Evolutionary conservation across 2,329 filamentous ascomycete species (phyloP), one percentile per base, ranked within the genome.

Genomic region (Paramyrothecium sp.): DNA sequence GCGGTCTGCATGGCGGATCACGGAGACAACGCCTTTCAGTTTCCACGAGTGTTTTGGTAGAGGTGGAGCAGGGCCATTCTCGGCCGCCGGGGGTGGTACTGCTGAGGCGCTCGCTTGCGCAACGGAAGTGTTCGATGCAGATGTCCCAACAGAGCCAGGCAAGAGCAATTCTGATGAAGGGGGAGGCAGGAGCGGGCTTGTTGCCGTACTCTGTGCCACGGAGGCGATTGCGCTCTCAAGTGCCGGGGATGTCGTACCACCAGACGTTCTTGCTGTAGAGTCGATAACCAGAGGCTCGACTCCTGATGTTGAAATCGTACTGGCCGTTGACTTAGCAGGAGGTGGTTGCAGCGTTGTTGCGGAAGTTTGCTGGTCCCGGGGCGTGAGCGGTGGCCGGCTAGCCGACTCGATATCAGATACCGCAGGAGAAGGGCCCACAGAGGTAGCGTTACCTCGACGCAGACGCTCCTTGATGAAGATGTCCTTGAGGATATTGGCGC

Each of bases 11-110:
- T 99, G 95, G 26, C 95, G 87, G 63, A 99, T 92, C 17, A 99
- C 95, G 2, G 93, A 94, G 1, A 99, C 94, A 76, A 99, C 93
- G 13, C 95, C 95, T 75, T 99, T 99, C 54, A 99, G 80, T 73
- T 97, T 98, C 95, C 95, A 99, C 12, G 95, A 92, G 68, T 96
- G 92, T 67, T 97, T 97, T 0, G 89, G 90, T 1, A 83, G 84
- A 2, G 89, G 89, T 49, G 88, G 86, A 11, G 85, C 82, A 2
- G 85, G 79, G 21, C 78, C 75, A 22, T 77, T 72, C 26, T 76
- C 75, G 21, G 72, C 62, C 7, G 70, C 53, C 30, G 51, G 54
- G 10, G 56, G 58, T 12, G 61, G 60, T 21, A 55, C 52, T 12
- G 58, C 19, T 2, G 56, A 41, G 53, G 68, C 58, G 53, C 70